phyloP scores from a whole-genome alignment of 2,329 filamentous ascomycete genomes.

The Ceratocystis colombiana region DNA sequence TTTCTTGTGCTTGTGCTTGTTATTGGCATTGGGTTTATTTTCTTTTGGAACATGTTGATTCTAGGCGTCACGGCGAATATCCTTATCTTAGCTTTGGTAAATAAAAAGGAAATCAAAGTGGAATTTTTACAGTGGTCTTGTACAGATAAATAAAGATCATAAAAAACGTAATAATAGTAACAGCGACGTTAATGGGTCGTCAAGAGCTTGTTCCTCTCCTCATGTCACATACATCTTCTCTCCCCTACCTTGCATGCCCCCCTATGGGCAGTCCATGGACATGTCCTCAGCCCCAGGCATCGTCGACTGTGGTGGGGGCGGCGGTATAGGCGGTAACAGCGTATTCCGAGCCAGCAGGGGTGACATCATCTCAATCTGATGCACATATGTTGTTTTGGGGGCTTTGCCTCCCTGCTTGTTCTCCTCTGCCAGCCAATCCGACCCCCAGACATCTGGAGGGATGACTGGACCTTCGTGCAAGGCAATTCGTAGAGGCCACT shows the following conservation, averaged over 20 bases:
- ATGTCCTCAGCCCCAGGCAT: conserved; percentile 13
- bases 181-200: background rate
- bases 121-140: conserved; percentile 3
- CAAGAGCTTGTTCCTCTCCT: background rate
- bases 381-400: conserved; percentile 25
- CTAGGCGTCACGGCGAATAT: conserved; percentile 24
- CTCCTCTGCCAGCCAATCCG: conserved; percentile 40
- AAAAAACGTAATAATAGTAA: conserved; percentile 1
- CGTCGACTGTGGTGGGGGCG: conserved; percentile 20
- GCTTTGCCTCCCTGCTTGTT: conserved; percentile 28
- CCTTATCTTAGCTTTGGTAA: conserved; percentile 18
- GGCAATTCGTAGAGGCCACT: conserved; percentile 51
- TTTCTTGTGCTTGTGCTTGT: conserved; percentile 19
- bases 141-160: conserved; percentile 1
- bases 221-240: background rate
- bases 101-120: conserved; percentile 16
- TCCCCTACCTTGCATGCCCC: background rate
- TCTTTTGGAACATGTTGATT: conserved; percentile 22
- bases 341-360: conserved; percentile 32
- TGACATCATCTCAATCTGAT: conserved; percentile 36
- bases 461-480: conserved; percentile 46
- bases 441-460: conserved; percentile 48
- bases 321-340: conserved; percentile 24
- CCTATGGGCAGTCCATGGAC: conserved; percentile 22
- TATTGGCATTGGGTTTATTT: conserved; percentile 22